Base-by-base conservation (phyloP, 2,329 filamentous ascomycete genomes). In the Lasiodiplodia theobromae region DNA sequence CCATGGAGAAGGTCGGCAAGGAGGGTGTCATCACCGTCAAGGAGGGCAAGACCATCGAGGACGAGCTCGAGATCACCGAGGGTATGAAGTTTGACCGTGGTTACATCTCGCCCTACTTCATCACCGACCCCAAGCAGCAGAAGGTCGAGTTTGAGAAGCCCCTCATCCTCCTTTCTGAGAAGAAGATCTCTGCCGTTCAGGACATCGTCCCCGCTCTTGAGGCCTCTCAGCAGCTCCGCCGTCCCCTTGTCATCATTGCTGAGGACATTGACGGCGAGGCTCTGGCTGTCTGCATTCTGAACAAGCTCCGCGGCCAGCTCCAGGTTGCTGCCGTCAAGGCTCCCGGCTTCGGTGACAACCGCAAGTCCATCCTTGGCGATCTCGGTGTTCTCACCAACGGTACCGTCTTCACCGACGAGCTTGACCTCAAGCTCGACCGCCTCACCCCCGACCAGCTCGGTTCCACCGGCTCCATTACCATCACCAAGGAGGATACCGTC, bases 121-220 rank as follows among this genome's bases (percentile, higher is more conserved):
- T 99, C 87, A 99, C 96, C 86, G 96, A 99, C 79, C 86, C 94
- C 88, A 99, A 99, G 91, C 83, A 94, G 70, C 94, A 97, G 83
- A 99, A 99, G 90, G 94, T 98, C 69, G 96, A 99, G 86, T 99
- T 99, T 74, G 96, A 99, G 90, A 98, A 99, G 89, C 96, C 96
- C 73, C 85, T 99, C 80, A 96, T 99, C 81, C 92, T 99, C 63
- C 92, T 99, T 68, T 98, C 96, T 10, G 96, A 99, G 90, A 98
- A 97, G 92, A 99, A 99, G 91, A 99, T 99, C 84, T 99, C 96
- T 65, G 93, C 94, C 70, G 96, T 98, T 70, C 95, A 98, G 86
- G 96, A 99, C 83, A 98, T 99, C 79, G 95, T 99, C 78, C 96
- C 96, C 73, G 94, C 96, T 73, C 93, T 99, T 69, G 96, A 99